Conservation (phyloP, 805 yeast species). For the Cyberlindnera maritima region DNA sequence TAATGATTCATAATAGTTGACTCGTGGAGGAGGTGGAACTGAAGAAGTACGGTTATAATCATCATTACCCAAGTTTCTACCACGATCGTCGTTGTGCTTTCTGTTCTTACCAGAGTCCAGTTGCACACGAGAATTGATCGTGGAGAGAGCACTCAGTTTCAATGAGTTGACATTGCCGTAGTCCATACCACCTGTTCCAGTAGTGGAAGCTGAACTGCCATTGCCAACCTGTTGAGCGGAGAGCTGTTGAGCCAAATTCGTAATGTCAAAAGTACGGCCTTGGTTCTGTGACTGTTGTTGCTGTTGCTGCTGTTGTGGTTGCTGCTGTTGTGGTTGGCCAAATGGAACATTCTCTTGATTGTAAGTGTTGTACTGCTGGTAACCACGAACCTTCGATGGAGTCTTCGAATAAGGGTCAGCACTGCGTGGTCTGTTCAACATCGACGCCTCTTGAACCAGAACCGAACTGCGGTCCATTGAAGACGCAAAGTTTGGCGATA, state of each 20-base stretch:
- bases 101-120: slow-evolving; percentile 35
- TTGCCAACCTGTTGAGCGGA: slow-evolving; percentile 18
- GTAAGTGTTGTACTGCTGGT: background rate
- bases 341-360: slow-evolving; percentile 15
- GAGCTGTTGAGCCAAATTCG: slow-evolving; percentile 29
- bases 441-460: slow-evolving; percentile 26
- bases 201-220: background rate
- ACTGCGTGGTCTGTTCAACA: slow-evolving; percentile 37
- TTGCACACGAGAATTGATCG: slow-evolving; percentile 53
- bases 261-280: slow-evolving; percentile 25
- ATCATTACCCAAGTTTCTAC: slow-evolving; percentile 13
- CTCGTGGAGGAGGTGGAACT: slow-evolving; percentile 27
- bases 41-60: slow-evolving; percentile 19
- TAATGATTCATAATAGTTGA: slow-evolving; percentile 22
- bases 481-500: slow-evolving; percentile 26
- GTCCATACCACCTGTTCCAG: slow-evolving; percentile 11
- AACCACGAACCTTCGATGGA: background rate
- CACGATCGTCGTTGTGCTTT: slow-evolving; percentile 22
- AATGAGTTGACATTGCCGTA: slow-evolving; percentile 37
- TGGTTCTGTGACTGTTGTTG: slow-evolving; percentile 11
- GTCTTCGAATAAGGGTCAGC: slow-evolving; percentile 36
- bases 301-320: background rate
- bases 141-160: slow-evolving; percentile 65
- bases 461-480: slow-evolving; percentile 16
- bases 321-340: slow-evolving; percentile 7